Percentiles rank a stretch among this genome's conserved stretches.
Evolutionary conservation across 78 protist genomes (phyloP).

Genomic region (Dictyostelium discoideum): dicty_2.7 NC_007089.4:1415501-1416000

Average conservation of each 20-base stretch:
- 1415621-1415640: neutral
- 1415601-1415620: too few relatives aligned
- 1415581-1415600: neutral
- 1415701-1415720: neutral
- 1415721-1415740: neutral
- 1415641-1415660: neutral
- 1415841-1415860: slow-evolving; percentile 12
- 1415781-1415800: neutral
- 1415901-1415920: slow-evolving; percentile 36
- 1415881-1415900: slow-evolving; percentile 41
- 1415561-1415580: neutral
- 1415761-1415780: neutral
- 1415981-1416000: slow-evolving; percentile 55
- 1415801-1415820: slow-evolving; percentile 30
- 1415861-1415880: slow-evolving; percentile 37
- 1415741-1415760: neutral
- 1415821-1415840: slow-evolving; percentile 21
- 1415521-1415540: neutral
- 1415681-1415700: neutral
- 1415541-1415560: neutral
- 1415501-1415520: neutral
- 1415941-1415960: slow-evolving; percentile 40
- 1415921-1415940: slow-evolving; percentile 51
- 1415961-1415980: slow-evolving; percentile 62
- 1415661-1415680: neutral